Evolutionary conservation across 2,329 filamentous ascomycete genomes (phyloP).

Genomic region (Colletotrichum magnum): DNA sequence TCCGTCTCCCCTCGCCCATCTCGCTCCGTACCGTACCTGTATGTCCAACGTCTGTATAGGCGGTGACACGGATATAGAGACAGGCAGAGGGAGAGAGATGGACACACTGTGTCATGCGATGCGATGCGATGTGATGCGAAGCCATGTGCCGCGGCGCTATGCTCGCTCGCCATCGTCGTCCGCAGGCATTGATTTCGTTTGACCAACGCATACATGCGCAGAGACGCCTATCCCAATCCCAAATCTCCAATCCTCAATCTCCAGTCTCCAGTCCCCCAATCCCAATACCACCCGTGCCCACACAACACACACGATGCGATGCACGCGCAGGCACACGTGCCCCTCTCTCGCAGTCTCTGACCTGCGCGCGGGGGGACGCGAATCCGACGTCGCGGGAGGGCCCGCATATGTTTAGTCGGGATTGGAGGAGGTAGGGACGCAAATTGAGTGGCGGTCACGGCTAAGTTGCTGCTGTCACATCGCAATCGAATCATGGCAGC

Average conservation of each 20-base stretch:
- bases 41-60: no score
- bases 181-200: neutral
- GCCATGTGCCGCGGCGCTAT: slow-evolving; percentile 3
- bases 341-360: slow-evolving; percentile 20
- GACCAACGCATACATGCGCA: slow-evolving; percentile 32
- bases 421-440: neutral
- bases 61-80: no score
- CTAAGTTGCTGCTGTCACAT: slow-evolving; percentile 16
- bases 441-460: neutral
- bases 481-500: slow-evolving; percentile 10
- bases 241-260: slow-evolving; percentile 1
- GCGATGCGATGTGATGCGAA: slow-evolving; percentile 3
- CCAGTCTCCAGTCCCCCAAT: neutral
- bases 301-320: slow-evolving; percentile 2
- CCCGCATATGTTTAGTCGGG: slow-evolving; percentile 28
- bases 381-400: slow-evolving; percentile 33
- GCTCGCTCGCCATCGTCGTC: neutral
- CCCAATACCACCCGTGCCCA: neutral
- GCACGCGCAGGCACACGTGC: no score
- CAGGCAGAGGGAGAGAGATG: no score
- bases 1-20: neutral
- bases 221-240: slow-evolving; percentile 15
- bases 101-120: slow-evolving; percentile 4
- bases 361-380: slow-evolving; percentile 31
- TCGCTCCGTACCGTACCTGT: no score